Percentiles rank a stretch among this genome's conserved stretches.
Evolutionary conservation across 2,329 filamentous ascomycete genomes (phyloP).

Genomic region (Claviceps sp.): DNA sequence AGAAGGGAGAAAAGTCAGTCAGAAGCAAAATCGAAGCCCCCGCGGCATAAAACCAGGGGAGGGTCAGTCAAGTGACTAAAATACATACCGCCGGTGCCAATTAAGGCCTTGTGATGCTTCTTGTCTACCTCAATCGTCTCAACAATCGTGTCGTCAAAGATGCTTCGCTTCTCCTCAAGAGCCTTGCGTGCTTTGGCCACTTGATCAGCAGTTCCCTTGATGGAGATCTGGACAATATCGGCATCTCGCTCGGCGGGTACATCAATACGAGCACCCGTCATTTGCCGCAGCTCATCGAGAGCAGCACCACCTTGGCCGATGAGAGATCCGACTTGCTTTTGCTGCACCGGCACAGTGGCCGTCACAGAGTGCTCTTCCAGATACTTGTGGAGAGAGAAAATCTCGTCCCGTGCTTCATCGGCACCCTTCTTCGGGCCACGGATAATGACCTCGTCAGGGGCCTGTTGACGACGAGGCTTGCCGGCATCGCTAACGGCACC

Average conservation of each 20-base stretch:
- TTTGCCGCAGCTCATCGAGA: conserved; percentile 77
- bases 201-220: conserved; percentile 85
- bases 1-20: conserved; percentile 2
- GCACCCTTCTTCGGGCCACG: conserved; percentile 88
- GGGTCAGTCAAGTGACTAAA: neutral
- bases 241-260: conserved; percentile 71
- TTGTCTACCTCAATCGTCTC: conserved; percentile 82
- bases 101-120: conserved; percentile 82
- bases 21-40: neutral
- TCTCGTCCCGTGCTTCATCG: conserved; percentile 82
- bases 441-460: conserved; percentile 76
- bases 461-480: conserved; percentile 57
- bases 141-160: conserved; percentile 82
- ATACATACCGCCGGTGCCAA: conserved; percentile 71
- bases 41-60: neutral
- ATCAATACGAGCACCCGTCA: conserved; percentile 80
- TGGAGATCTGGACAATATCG: conserved; percentile 68
- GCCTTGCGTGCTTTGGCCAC: conserved; percentile 87
- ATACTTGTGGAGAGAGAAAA: conserved; percentile 79
- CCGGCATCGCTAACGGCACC: conserved; percentile 58
- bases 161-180: conserved; percentile 69
- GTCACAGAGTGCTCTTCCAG: conserved; percentile 76
- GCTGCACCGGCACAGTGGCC: conserved; percentile 70
- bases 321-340: conserved; percentile 83
- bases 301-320: conserved; percentile 84